Evolutionary conservation across 805 yeast genomes (phyloP).

Genomic region (Yamadazyma endophytica): DNA sequence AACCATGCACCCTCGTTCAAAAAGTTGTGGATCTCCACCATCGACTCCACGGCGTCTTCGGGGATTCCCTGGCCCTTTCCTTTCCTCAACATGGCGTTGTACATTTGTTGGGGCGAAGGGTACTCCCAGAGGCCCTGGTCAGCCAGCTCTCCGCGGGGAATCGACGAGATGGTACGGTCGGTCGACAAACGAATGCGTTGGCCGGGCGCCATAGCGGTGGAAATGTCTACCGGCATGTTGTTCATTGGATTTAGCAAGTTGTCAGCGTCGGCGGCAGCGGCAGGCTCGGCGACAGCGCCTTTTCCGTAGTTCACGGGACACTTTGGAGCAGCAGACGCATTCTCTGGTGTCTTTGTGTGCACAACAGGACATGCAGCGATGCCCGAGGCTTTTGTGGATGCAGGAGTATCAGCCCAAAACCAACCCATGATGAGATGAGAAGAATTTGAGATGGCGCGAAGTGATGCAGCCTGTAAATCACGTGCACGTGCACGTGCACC

Average conservation of each 20-base stretch:
- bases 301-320: constrained; percentile 5
- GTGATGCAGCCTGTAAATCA: too few species aligned
- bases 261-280: constrained; percentile 16
- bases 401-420: constrained; percentile 68
- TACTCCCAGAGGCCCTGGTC: constrained; percentile 91
- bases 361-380: constrained; percentile 28
- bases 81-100: constrained; percentile 93
- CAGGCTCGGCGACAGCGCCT: background rate
- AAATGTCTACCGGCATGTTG: constrained; percentile 78
- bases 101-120: constrained; percentile 99
- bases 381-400: constrained; percentile 1
- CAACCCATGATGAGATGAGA: constrained; percentile 73
- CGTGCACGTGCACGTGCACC: too few species aligned
- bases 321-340: constrained; percentile 2
- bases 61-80: constrained; percentile 86
- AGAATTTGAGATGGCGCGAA: too few species aligned
- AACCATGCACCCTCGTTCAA: constrained; percentile 97
- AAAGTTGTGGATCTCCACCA: constrained; percentile 97
- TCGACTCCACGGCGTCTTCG: constrained; percentile 91
- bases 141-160: constrained; percentile 72
- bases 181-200: constrained; percentile 78
- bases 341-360: constrained; percentile 25
- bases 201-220: constrained; percentile 68
- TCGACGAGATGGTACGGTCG: constrained; percentile 75
- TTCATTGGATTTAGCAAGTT: constrained; percentile 70